These are phyloP conservation scores for Chlorencoelia australis DNA, from an alignment of 2,329 filamentous ascomycete genomes.

Conservation along the genomic window DNA sequence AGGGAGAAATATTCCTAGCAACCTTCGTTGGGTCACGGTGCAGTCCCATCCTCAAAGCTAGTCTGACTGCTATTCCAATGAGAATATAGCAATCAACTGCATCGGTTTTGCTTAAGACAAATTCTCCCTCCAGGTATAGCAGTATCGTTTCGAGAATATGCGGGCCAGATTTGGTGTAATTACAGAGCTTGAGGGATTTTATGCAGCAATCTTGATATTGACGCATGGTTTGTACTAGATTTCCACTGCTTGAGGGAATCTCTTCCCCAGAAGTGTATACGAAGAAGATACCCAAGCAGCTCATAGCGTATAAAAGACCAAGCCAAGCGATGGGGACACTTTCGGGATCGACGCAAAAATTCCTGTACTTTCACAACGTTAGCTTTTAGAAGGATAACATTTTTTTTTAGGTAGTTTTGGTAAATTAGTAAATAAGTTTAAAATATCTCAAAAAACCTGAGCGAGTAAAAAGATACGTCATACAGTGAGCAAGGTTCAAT, in stretches of 20 bases:
- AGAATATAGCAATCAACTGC: constrained; percentile 46
- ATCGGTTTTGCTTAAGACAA: constrained; percentile 39
- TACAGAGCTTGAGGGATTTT: constrained; percentile 40
- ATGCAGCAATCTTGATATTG: constrained; percentile 39
- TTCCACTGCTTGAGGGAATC: constrained; percentile 35
- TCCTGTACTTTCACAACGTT: constrained; percentile 32
- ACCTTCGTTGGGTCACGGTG: constrained; percentile 40
- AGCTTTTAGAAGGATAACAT: no score
- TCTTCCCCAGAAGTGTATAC: constrained; percentile 34
- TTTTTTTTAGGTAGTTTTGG: no score
- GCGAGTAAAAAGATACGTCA: no score
- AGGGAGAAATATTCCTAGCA: constrained; percentile 37
- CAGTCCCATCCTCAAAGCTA: constrained; percentile 49
- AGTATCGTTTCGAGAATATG: constrained; percentile 41
- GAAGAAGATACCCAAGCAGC: constrained; percentile 28
- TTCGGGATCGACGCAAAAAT: constrained; percentile 38
- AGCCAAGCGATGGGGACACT: constrained; percentile 36
- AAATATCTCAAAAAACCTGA: no score
- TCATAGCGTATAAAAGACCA: constrained; percentile 34
- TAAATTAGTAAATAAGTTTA: no score
- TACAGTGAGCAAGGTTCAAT: no score
- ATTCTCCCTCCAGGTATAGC: constrained; percentile 43
- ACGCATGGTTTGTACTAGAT: constrained; percentile 38
- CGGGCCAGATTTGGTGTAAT: constrained; percentile 39
- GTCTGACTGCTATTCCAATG: constrained; percentile 38